Evolutionary conservation across 495 filamentous ascomycete species (phyloP).

Genomic region (Hypoxylon trugodes): DNA sequence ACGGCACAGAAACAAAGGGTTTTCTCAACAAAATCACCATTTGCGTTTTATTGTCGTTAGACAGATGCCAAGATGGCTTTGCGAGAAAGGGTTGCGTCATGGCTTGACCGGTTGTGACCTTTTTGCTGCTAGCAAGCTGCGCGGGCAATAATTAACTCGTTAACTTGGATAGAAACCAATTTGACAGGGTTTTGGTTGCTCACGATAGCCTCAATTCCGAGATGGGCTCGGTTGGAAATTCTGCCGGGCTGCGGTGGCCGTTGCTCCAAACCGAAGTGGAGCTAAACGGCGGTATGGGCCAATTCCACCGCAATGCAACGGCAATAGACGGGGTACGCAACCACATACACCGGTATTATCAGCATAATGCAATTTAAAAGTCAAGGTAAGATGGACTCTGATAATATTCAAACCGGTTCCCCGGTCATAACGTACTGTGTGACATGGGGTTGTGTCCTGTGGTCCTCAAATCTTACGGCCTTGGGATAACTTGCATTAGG

Average conservation of each 20-base stretch:
- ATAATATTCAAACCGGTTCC: constrained; percentile 3
- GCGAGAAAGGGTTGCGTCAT: constrained; percentile 4
- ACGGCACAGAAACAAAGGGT: background rate
- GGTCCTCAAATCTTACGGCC: background rate
- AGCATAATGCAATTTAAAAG: constrained; percentile 27
- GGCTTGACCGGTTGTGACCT: background rate
- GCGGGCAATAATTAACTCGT: constrained; percentile 14
- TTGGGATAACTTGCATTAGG: constrained; percentile 23
- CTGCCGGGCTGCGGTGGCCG: constrained; percentile 32
- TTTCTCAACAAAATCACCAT: background rate
- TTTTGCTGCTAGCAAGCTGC: background rate
- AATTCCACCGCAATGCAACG: constrained; percentile 36
- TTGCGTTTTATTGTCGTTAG: constrained; percentile 11
- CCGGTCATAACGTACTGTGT: constrained; percentile 15
- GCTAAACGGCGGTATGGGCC: constrained; percentile 31
- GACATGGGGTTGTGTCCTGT: background rate
- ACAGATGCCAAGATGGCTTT: constrained; percentile 8
- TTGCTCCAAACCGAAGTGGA: constrained; percentile 39
- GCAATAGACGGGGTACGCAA: constrained; percentile 29
- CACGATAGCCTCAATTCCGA: constrained; percentile 32
- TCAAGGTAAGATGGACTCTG: constrained; percentile 20
- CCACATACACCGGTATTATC: constrained; percentile 15
- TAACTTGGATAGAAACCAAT: constrained; percentile 10
- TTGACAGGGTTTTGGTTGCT: constrained; percentile 22
- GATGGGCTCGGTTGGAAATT: constrained; percentile 26